A percentile compares a stretch with the other conserved stretches of the same genome.
Evolutionary conservation across 805 yeast species (phyloP).

Genomic region (Cephaloascus albidus): DNA sequence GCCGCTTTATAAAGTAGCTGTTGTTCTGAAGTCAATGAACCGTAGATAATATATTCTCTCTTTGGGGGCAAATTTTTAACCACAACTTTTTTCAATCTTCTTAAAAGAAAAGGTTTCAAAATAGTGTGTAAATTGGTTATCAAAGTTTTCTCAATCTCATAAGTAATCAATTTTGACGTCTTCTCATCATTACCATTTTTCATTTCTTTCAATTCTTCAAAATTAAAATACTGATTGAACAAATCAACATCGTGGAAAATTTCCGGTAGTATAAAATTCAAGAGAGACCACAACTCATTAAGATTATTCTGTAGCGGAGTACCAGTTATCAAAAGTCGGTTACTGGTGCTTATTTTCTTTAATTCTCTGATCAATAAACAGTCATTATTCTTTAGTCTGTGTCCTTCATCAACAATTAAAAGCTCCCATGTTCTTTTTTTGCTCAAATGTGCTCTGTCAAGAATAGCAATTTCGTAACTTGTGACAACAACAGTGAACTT

Average conservation of each 20-base stretch:
- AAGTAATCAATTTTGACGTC: slow-evolving; percentile 42
- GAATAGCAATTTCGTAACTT: slow-evolving; percentile 71
- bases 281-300: slow-evolving; percentile 83
- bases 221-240: slow-evolving; percentile 93
- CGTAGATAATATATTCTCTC: slow-evolving; percentile 77
- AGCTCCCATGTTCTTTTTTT: slow-evolving; percentile 62
- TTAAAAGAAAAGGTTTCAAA: slow-evolving; percentile 74
- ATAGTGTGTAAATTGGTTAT: slow-evolving; percentile 79
- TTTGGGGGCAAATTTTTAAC: slow-evolving; percentile 69
- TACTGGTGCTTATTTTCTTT: slow-evolving; percentile 57
- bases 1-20: slow-evolving; percentile 50
- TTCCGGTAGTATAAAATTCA: slow-evolving; percentile 88
- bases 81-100: slow-evolving; percentile 69
- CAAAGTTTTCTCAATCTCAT: slow-evolving; percentile 49
- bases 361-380: slow-evolving; percentile 66
- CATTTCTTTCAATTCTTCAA: slow-evolving; percentile 43
- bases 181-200: slow-evolving; percentile 26
- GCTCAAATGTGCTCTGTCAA: slow-evolving; percentile 54
- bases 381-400: slow-evolving; percentile 77
- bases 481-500: slow-evolving; percentile 55
- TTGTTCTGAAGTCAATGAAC: slow-evolving; percentile 58
- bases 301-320: slow-evolving; percentile 92
- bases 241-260: slow-evolving; percentile 83
- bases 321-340: slow-evolving; percentile 82
- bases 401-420: slow-evolving; percentile 93